These are phyloP conservation scores for Fusarium chuoi DNA, from an alignment of 2,329 filamentous ascomycete genomes.

Conservation along the genomic window DNA sequence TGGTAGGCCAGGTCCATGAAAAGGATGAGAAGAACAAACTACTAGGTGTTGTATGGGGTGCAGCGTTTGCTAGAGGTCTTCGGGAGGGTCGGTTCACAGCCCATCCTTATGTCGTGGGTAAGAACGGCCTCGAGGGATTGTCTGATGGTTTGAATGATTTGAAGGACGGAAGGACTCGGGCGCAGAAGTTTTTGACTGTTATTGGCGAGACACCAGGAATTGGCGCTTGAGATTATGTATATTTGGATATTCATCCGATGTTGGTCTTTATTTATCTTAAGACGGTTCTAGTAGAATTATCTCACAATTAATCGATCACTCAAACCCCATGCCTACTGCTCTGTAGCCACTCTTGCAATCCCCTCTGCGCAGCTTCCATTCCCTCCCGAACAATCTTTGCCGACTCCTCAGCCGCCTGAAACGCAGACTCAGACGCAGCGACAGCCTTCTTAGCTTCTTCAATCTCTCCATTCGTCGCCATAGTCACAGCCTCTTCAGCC, in stretches of 20 bases:
- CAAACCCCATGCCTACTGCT: slow-evolving; percentile 23
- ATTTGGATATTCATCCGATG: rapidly evolving
- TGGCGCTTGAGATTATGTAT: neutral
- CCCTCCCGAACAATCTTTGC: slow-evolving; percentile 12
- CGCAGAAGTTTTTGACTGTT: slow-evolving; percentile 7
- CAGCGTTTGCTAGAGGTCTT: slow-evolving; percentile 6
- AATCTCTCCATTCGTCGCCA: slow-evolving; percentile 23
- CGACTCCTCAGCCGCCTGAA: slow-evolving; percentile 12
- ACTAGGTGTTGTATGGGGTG: neutral
- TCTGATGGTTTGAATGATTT: neutral
- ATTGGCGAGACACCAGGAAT: neutral
- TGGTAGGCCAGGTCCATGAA: neutral
- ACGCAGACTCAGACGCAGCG: slow-evolving; percentile 20
- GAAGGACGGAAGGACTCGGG: neutral
- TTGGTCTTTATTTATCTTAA: neutral
- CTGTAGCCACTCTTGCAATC: slow-evolving; percentile 27
- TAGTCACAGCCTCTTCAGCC: slow-evolving; percentile 14
- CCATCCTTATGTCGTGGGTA: slow-evolving; percentile 15
- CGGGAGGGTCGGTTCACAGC: slow-evolving; percentile 28
- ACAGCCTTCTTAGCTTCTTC: slow-evolving; percentile 4
- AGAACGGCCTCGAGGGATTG: neutral
- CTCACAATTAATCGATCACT: rapidly evolving
- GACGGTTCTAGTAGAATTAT: rapidly evolving
- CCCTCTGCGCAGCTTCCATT: slow-evolving; percentile 18
- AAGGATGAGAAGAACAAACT: slow-evolving; percentile 6